Evolutionary conservation across 768 basidiomycete species (phyloP).

Genomic region (Serendipita indica): DNA sequence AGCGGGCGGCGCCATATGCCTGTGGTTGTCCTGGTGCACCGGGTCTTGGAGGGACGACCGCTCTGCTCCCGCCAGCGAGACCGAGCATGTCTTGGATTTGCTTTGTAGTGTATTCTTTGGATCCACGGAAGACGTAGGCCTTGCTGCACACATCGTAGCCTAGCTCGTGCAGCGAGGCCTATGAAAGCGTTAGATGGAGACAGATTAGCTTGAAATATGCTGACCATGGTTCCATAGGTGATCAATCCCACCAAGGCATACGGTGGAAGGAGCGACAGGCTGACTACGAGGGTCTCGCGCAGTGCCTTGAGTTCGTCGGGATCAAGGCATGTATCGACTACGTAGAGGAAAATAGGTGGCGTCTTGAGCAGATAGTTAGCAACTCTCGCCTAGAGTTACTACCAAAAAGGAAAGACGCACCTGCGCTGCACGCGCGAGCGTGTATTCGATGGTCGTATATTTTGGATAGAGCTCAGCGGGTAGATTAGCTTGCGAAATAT

Average conservation of each 20-base stretch:
- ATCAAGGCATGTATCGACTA: conserved; percentile 92
- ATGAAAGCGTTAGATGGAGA: neutral
- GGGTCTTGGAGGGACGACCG: conserved; percentile 44
- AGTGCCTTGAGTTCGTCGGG: conserved; percentile 93
- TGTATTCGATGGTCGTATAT: conserved; percentile 99
- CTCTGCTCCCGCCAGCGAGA: conserved; percentile 60
- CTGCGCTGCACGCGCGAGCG: conserved; percentile 78
- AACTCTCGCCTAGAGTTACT: neutral
- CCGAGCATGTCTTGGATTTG: conserved; percentile 98
- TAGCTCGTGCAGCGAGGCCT: conserved; percentile 98
- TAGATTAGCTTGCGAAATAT: conserved; percentile 91
- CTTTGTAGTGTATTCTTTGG: conserved; percentile 90
- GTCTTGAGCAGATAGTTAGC: neutral
- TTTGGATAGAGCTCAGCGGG: conserved; percentile 93
- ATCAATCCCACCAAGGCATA: conserved; percentile 91
- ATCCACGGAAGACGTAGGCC: conserved; percentile 97
- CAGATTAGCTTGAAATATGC: conserved; percentile 18
- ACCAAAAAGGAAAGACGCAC: conserved; percentile 25
- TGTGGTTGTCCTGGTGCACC: conserved; percentile 71
- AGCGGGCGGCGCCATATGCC: conserved; percentile 72
- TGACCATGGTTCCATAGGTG: conserved; percentile 93
- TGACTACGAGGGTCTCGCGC: conserved; percentile 86
- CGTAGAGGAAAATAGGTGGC: conserved; percentile 93
- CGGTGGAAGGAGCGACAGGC: conserved; percentile 81
- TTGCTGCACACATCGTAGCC: conserved; percentile 93